Percentiles rank a stretch among this genome's conserved stretches.
Evolutionary conservation across 1,284 basidiomycete genomes (phyloP).

Genomic region (Lentinula novae-zelandiae): DNA sequence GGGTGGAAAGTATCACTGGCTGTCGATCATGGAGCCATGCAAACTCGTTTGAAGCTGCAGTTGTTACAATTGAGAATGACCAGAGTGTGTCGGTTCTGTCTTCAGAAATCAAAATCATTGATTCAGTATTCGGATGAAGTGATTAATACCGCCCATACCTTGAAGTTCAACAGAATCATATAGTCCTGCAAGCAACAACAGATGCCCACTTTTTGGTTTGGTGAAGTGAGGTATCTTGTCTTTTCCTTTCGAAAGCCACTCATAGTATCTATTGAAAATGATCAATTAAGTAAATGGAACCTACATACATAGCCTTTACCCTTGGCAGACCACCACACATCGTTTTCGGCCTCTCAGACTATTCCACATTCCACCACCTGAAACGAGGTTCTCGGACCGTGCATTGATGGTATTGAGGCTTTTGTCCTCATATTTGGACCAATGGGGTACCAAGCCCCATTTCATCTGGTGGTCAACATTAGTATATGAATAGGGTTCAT

Average conservation of each 20-base stretch:
- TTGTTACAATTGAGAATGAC: conserved; percentile 91
- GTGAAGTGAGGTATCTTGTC: conserved; percentile 79
- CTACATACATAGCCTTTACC: conserved; percentile 37
- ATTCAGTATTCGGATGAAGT: conserved; percentile 9
- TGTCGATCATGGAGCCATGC: conserved; percentile 89
- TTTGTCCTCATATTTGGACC: conserved; percentile 72
- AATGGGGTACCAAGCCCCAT: conserved; percentile 90
- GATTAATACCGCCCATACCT: conserved; percentile 34
- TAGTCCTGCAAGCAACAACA: conserved; percentile 88
- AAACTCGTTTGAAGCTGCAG: conserved; percentile 63
- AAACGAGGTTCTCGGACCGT: conserved; percentile 77
- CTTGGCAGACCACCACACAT: conserved; percentile 78
- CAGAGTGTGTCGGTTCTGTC: conserved; percentile 61
- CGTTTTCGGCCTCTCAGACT: conserved; percentile 76
- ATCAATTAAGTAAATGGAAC: neutral
- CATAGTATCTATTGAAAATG: conserved; percentile 69
- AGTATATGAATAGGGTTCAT: conserved; percentile 18
- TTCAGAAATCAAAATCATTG: conserved; percentile 17
- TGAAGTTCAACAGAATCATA: conserved; percentile 75
- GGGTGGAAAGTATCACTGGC: conserved; percentile 77
- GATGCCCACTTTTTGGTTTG: conserved; percentile 56
- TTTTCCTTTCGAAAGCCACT: conserved; percentile 84
- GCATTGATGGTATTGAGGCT: conserved; percentile 86
- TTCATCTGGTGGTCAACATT: conserved; percentile 59
- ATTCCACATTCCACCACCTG: conserved; percentile 77